Base-by-base conservation (phyloP, 2,329 filamentous ascomycete species). In the Lasiodiplodia hormozganensis region DNA sequence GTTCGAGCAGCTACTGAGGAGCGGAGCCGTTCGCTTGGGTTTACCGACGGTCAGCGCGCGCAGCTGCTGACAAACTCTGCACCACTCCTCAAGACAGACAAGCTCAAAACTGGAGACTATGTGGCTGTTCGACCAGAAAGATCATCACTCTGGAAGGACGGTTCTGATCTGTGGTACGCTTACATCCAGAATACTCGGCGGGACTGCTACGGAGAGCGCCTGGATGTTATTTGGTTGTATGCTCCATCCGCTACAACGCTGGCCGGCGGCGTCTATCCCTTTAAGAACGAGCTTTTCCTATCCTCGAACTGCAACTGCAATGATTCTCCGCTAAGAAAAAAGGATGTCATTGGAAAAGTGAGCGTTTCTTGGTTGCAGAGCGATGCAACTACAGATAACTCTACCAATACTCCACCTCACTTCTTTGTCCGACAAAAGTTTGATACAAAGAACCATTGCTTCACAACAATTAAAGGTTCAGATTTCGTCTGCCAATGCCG, bases 291-390 rank as follows among this genome's bases (percentile, higher is more conserved):
- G 77, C 78, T 96, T 0, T 96, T 96, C 70, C 78, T 95, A 0
- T 92, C 89, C 0, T 87, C 93, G 62, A 88, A 94, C 69, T 95
- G 93, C 78, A 91, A 89, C 1, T 96, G 92, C 70, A 76, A 81
- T 0, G 82, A 86, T 21, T 74, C 79, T 0, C 83, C 84, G 34
- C 82, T 92, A 3, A 72, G 82, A 0, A 83, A 85, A 1, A 77
- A 84, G 0, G 85, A 92, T 40, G 81, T 94, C 0, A 73, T 88
- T 0, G 83, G 82, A 0, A 86, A 85, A 1, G 86, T 91, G 51
- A 71, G 82, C 0, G 84, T 94, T 0, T 83, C 87, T 2, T 84
- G 79, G 70, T 89, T 87, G 78, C 86, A 87, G 7, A 83, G 83
- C 0, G 76, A 78, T 1, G 85, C 87, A 0, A 75, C 80, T 0